These are phyloP conservation scores for Grosmannia huntii DNA, from an alignment of 2,329 filamentous ascomycete species.

Conservation along the genomic window DNA sequence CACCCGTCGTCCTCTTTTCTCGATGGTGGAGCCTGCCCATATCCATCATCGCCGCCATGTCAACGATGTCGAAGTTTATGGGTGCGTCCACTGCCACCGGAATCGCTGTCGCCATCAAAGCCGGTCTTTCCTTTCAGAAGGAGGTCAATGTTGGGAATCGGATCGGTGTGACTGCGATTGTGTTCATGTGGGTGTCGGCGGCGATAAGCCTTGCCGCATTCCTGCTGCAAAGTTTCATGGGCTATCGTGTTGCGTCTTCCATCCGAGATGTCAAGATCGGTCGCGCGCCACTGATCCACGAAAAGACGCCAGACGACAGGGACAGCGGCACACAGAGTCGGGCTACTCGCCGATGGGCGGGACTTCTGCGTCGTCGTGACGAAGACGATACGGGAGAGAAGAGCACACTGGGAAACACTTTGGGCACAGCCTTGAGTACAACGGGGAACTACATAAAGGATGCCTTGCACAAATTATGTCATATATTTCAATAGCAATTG, in stretches of 20 bases:
- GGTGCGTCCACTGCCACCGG: slow-evolving; percentile 67
- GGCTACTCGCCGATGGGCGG: neutral
- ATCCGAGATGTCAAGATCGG: slow-evolving; percentile 36
- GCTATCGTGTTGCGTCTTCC: slow-evolving; percentile 56
- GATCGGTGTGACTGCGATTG: slow-evolving; percentile 64
- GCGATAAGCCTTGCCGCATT: slow-evolving; percentile 56
- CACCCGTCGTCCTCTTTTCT: slow-evolving; percentile 41
- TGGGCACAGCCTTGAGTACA: neutral
- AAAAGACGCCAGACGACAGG: neutral
- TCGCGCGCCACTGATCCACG: slow-evolving; percentile 13
- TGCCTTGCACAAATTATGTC: neutral
- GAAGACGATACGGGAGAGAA: neutral
- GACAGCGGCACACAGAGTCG: neutral
- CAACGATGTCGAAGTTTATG: slow-evolving; percentile 51
- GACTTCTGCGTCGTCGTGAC: neutral
- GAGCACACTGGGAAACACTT: neutral
- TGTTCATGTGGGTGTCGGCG: slow-evolving; percentile 78
- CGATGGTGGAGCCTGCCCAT: slow-evolving; percentile 53
- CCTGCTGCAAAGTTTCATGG: slow-evolving; percentile 59
- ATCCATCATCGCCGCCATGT: slow-evolving; percentile 52
- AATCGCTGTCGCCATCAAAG: slow-evolving; percentile 71
- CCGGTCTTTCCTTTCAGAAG: slow-evolving; percentile 57
- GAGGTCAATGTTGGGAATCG: slow-evolving; percentile 64
- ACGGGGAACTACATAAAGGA: neutral
- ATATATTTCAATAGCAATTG: neutral